Base-by-base conservation (phyloP, 129 eudicot genomes). In the Chrysanthemum makinoi region DNA sequence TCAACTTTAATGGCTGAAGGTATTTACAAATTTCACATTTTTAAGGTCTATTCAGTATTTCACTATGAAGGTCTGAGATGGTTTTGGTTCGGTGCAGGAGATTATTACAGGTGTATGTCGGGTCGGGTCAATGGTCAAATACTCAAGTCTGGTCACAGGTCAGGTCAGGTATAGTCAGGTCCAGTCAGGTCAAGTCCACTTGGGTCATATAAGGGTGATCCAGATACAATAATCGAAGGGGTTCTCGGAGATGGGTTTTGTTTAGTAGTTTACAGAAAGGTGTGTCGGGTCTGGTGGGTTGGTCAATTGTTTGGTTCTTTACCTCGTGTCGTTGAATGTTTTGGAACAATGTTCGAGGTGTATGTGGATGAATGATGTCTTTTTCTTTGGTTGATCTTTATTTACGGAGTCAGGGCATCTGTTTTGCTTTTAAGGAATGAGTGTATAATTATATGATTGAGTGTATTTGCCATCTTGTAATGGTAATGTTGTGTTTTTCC, bases 1-100 rank as follows among this genome's bases (percentile, higher is more conserved):
- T 89, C 81, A 83, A 73, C 43, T 89, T 92, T 59, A 80, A 77
- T 71, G 80, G 88, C 82, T 89, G 84, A 89, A 69, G 87, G 98
- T 83, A 61, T n/a, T 47, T 8, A 10, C 17, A 76, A 18, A 58
- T 44, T n/a, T 55, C 14, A n/a, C 30, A 9, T 5, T 30, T 17
- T 59, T 0, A 19, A 18, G 35, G 24, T 56, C 11, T 44, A 15
- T 13, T 20, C 17, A 10, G 2, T 48, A 6, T 44, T n/a, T 56
- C 46, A 8, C 46, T 39, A 39, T 39, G 46, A 7, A 10, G 43
- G 28, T 20, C 54, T 70, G 3, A 73, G 17, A 75, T 74, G 67
- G 62, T 70, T 55, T 72, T 2, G n/a, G 8, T 50, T 50, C 13
- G 35, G 35, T 77, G 78, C 82, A 76, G 85, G 82, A 73, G 72